Evolutionary conservation across 306 rosid species (phyloP).

Genomic region (Cucurbita pepo): DNA sequence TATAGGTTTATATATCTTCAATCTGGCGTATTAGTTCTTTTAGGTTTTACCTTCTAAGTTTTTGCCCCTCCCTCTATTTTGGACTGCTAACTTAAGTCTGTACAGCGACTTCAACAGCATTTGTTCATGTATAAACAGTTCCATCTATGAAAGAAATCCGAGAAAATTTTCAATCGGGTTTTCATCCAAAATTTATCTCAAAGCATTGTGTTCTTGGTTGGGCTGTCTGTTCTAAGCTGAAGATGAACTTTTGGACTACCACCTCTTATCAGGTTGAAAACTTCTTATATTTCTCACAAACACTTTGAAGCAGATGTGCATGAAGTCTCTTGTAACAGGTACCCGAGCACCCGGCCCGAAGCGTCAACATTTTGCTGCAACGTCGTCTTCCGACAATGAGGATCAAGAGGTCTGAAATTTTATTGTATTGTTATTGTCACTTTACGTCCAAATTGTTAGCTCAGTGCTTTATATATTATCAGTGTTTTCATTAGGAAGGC

Average conservation of each 20-base stretch:
- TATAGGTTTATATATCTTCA: slow-evolving; percentile 5
- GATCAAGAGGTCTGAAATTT: neutral
- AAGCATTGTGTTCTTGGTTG: neutral
- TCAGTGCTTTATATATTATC: neutral
- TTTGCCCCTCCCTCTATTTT: neutral
- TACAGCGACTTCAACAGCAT: slow-evolving; percentile 5
- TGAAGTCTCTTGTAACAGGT: neutral
- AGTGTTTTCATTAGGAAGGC: neutral
- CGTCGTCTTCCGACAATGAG: neutral
- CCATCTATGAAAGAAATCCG: neutral
- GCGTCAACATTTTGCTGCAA: neutral
- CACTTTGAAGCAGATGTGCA: neutral
- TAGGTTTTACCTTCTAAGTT: slow-evolving; percentile 1
- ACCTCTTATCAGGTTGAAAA: neutral
- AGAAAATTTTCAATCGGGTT: neutral
- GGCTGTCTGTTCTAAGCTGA: neutral
- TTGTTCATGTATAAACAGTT: slow-evolving; percentile 5
- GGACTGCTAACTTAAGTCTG: slow-evolving; percentile 1
- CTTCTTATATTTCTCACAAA: neutral
- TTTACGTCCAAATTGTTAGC: neutral
- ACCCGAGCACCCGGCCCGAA: neutral
- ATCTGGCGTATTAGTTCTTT: neutral
- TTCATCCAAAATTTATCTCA: neutral
- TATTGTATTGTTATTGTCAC: neutral
- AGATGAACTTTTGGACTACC: neutral